phyloP scores from a whole-genome alignment of 805 yeast species.

The Jamesozyma piceae region DNA sequence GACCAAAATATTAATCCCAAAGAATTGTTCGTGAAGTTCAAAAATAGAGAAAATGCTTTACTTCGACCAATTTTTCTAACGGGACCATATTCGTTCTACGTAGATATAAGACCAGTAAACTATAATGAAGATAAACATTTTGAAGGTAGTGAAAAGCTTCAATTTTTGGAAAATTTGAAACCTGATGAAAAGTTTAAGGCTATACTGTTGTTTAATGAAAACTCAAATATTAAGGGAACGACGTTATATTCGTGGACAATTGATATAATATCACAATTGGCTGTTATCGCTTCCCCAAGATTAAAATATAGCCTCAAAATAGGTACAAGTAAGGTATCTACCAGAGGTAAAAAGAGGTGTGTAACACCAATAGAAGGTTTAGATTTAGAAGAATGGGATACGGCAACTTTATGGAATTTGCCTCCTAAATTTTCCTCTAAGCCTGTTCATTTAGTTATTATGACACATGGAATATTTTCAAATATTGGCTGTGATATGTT shows the following conservation, averaged over 20 bases:
- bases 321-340: slow-evolving; percentile 34
- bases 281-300: slow-evolving; percentile 61
- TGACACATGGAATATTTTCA: slow-evolving; percentile 90
- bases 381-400: slow-evolving; percentile 37
- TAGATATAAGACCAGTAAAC: slow-evolving; percentile 63
- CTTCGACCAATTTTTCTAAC: slow-evolving; percentile 75
- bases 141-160: slow-evolving; percentile 32
- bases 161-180: slow-evolving; percentile 46
- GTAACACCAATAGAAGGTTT: slow-evolving; percentile 7
- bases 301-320: slow-evolving; percentile 58
- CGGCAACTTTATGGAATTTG: slow-evolving; percentile 65
- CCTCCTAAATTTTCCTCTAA: slow-evolving; percentile 42
- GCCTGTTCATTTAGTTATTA: slow-evolving; percentile 73
- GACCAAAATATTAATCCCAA: slow-evolving; percentile 7
- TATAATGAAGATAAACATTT: slow-evolving; percentile 43
- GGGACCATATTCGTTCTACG: slow-evolving; percentile 83
- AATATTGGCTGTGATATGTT: slow-evolving; percentile 86
- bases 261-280: slow-evolving; percentile 71
- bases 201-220: slow-evolving; percentile 40
- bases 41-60: slow-evolving; percentile 62
- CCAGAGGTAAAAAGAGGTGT: slow-evolving; percentile 9
- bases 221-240: slow-evolving; percentile 22
- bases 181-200: slow-evolving; percentile 66
- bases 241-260: slow-evolving; percentile 58
- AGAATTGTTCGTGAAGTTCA: slow-evolving; percentile 40